Evolutionary conservation across 2,329 filamentous ascomycete genomes (phyloP).

Genomic region (Fusarium continuum): DNA sequence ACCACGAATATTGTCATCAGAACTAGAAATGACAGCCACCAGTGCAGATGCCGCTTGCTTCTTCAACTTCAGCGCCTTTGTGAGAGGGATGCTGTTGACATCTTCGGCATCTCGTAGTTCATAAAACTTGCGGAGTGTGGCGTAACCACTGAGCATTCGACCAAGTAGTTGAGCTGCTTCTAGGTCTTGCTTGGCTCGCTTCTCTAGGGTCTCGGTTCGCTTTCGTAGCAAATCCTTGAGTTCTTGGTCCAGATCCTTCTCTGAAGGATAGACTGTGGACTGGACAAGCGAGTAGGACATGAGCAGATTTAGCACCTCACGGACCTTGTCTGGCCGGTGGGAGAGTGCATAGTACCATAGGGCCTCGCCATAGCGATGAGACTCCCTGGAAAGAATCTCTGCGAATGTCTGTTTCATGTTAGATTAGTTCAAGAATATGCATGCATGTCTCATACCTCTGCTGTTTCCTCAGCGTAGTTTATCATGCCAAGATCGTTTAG

Average conservation of each 20-base stretch:
- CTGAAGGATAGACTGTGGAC: constrained; percentile 80
- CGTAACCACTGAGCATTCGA: constrained; percentile 89
- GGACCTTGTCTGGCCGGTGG: constrained; percentile 80
- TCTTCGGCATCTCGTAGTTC: constrained; percentile 74
- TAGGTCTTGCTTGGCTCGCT: constrained; percentile 77
- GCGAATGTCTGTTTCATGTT: constrained; percentile 74
- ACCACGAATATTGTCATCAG: constrained; percentile 89
- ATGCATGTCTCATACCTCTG: constrained; percentile 69
- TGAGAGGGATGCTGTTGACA: constrained; percentile 42
- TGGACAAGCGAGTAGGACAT: constrained; percentile 89
- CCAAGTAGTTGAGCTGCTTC: constrained; percentile 86
- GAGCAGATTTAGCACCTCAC: constrained; percentile 84
- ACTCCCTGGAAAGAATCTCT: constrained; percentile 75
- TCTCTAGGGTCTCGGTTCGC: constrained; percentile 75
- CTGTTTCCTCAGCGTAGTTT: constrained; percentile 80
- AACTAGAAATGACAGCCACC: constrained; percentile 83
- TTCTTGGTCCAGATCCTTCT: constrained; percentile 75
- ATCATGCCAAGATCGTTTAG: constrained; percentile 82
- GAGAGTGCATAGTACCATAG: constrained; percentile 92
- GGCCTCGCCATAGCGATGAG: constrained; percentile 83
- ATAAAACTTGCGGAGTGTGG: constrained; percentile 89
- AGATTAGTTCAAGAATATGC: constrained; percentile 23
- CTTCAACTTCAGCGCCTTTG: constrained; percentile 66
- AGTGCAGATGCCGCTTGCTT: constrained; percentile 77
- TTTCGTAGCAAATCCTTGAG: constrained; percentile 75